phyloP scores from a whole-genome alignment of 2,329 filamentous ascomycete species.

The Niveomyces coronatus region DNA sequence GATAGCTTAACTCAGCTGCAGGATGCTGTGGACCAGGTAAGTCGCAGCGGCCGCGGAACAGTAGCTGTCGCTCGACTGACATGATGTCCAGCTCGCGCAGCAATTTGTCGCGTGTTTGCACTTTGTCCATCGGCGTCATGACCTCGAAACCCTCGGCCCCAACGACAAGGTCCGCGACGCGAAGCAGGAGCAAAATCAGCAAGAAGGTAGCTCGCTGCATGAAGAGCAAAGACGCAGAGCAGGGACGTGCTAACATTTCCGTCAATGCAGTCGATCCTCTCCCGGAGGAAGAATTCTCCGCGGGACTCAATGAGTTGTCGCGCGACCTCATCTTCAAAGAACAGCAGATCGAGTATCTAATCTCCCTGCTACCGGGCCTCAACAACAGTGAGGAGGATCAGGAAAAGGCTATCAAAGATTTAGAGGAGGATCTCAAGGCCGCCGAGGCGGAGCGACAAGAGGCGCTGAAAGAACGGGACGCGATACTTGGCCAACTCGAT shows the following conservation, averaged over 20 bases:
- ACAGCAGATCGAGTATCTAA: conserved; percentile 71
- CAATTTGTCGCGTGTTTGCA: conserved; percentile 59
- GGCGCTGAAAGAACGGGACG: conserved; percentile 53
- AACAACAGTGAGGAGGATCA: conserved; percentile 72
- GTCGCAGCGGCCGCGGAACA: conserved; percentile 5
- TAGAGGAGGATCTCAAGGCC: conserved; percentile 54
- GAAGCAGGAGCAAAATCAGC: conserved; percentile 41
- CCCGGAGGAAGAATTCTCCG: conserved; percentile 52
- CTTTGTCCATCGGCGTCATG: conserved; percentile 59
- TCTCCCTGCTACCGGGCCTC: conserved; percentile 64
- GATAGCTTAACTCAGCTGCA: conserved; percentile 77
- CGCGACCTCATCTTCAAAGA: conserved; percentile 69
- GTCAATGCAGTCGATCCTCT: conserved; percentile 46
- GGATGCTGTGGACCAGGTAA: conserved; percentile 72
- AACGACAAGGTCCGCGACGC: conserved; percentile 49
- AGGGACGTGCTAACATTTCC: conserved; percentile 1
- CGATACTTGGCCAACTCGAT: conserved; percentile 50
- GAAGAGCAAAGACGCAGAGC: background rate
- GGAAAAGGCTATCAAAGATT: conserved; percentile 51
- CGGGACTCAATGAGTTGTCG: conserved; percentile 61
- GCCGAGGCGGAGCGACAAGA: conserved; percentile 53
- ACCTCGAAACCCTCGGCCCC: conserved; percentile 47
- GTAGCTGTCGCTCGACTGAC: background rate
- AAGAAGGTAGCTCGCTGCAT: conserved; percentile 32
- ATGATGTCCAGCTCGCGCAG: conserved; percentile 53